Evolutionary conservation across 768 basidiomycete genomes (phyloP), one percentile per base, ranked within the genome.

Genomic region (Fistulinella prunicolor): DNA sequence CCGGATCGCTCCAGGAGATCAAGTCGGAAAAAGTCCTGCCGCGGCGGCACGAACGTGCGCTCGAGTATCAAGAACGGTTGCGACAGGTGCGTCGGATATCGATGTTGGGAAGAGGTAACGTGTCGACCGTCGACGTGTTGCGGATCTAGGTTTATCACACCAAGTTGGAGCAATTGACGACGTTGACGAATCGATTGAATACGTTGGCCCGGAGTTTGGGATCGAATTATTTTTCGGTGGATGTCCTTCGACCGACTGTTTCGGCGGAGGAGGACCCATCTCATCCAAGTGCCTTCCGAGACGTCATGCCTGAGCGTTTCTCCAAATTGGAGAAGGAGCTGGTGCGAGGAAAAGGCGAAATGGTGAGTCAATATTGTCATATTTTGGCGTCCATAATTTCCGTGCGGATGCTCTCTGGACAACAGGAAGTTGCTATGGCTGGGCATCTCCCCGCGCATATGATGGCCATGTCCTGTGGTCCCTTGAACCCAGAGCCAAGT

Each of bases 301-400:
- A 94, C 57, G 87, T 93, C 14, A 85, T 83, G 10, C 84, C 86
- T 0, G 90, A 93, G 54, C 78, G 87, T 12, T 89, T 94, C 60
- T 75, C 81, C 38, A 84, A 74, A 57, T 71, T 94, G 6, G 89
- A 94, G 73, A 86, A 88, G 62, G 90, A 94, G 59, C 77, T 93
- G 16, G 83, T 88, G 9, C 75, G 86, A 44, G 90, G 89, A 10
- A 92, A 92, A 66, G 78, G 79, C n/a, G 92, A 94, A 78, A 77
- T 91, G 45, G 87, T 91, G 57, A 60, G 87, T 74, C 14, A 1
- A n/a, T 45, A 10, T 17, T 30, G n/a, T n/a, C 26, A 1, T 22
- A 3, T 37, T 22, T 34, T 24, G 5, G 3, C 17, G 13, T 43
- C 14, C 9, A 26, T 21, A 2, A 10, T 41, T 36, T 38, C 21